Evolutionary conservation across 352 stramenopile species (phyloP).

Genomic region (Pythium chondricola): DNA sequence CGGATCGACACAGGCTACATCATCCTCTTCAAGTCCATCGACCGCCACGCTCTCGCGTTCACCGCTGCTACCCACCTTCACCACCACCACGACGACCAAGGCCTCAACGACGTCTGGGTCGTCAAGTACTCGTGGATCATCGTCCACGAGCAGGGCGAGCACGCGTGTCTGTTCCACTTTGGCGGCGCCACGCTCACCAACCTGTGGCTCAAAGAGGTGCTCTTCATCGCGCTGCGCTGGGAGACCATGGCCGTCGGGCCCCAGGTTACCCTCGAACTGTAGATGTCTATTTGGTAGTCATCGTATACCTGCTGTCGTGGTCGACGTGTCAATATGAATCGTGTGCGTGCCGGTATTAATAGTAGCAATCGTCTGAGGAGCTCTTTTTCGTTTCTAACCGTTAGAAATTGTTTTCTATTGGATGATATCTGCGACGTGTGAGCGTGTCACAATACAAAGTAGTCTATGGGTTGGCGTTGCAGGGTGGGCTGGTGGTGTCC

Average conservation of each 20-base stretch:
- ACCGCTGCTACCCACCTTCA: conserved; percentile 10
- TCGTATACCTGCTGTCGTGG: too few species aligned
- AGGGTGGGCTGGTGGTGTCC: neutral
- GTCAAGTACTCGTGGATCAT: conserved; percentile 66
- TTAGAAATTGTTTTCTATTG: too few species aligned
- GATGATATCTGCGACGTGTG: conserved; percentile 5
- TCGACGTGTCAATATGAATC: too few species aligned
- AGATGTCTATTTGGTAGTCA: too few species aligned
- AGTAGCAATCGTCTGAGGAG: too few species aligned
- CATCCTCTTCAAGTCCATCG: conserved; percentile 53
- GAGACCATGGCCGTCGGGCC: conserved; percentile 55
- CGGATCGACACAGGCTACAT: conserved; percentile 51
- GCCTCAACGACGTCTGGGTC: conserved; percentile 32
- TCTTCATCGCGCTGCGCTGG: conserved; percentile 64
- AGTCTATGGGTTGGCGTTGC: neutral
- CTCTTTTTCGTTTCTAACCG: too few species aligned
- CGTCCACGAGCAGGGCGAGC: conserved; percentile 29
- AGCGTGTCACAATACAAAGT: neutral
- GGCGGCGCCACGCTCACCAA: conserved; percentile 38
- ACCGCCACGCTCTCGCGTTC: conserved; percentile 46
- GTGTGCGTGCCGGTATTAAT: too few species aligned
- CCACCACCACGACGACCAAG: neutral
- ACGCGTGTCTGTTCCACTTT: conserved; percentile 50
- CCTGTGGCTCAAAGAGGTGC: conserved; percentile 60
- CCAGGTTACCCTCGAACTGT: conserved; percentile 29